Conservation (phyloP, 1,284 basidiomycete species). For the Rhizoctonia solani region DNA sequence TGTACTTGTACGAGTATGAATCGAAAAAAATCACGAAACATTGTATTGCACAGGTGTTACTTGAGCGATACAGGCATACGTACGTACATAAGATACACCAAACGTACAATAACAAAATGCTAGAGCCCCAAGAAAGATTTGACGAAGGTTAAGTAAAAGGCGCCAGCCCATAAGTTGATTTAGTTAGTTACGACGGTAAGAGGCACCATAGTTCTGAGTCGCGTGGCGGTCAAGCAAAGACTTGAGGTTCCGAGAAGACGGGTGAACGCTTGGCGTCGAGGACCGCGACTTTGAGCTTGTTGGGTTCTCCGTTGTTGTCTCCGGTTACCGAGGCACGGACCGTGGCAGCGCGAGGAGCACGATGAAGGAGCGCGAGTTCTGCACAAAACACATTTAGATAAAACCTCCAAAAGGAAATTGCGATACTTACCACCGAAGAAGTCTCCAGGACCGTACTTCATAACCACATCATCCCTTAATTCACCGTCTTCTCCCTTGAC, state of each 20-base stretch:
- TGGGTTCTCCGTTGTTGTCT: conserved; percentile 45
- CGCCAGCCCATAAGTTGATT: too few species aligned
- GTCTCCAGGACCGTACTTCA: conserved; percentile 83
- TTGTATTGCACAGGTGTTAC: conserved; percentile 28
- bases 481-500: conserved; percentile 64
- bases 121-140: not conserved
- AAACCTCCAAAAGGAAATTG: not conserved
- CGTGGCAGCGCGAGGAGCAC: conserved; percentile 89
- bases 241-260: conserved; percentile 88
- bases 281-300: conserved; percentile 86
- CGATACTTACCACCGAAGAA: conserved; percentile 89
- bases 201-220: conserved; percentile 22
- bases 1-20: not conserved
- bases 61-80: conserved; percentile 4
- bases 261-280: conserved; percentile 95
- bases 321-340: conserved; percentile 71
- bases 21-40: not conserved
- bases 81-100: conserved; percentile 29
- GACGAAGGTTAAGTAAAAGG: too few species aligned
- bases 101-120: not conserved
- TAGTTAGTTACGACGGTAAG: conserved; percentile 27
- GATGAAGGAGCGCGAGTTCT: conserved; percentile 83
- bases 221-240: conserved; percentile 89
- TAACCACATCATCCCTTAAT: conserved; percentile 69
- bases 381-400: conserved; percentile 41